Conservation (phyloP, 306 rosid genomes). For the Sindora glabra region DNA sequence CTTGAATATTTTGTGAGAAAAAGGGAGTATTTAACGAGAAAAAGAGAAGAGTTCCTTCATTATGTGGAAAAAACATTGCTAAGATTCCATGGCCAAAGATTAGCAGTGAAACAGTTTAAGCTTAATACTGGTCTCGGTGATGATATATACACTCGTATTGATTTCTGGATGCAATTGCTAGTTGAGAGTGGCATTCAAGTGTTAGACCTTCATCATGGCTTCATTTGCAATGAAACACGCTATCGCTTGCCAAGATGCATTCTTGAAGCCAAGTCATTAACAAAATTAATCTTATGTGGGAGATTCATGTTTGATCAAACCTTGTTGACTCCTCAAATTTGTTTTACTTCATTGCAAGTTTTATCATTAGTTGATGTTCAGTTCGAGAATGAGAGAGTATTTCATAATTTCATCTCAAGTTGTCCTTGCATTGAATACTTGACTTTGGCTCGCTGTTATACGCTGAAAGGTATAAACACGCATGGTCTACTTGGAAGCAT, state of each 20-base stretch:
- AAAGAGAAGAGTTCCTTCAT: not conserved
- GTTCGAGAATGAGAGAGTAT: not conserved
- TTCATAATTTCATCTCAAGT: slow-evolving; percentile 15
- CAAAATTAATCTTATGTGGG: slow-evolving; percentile 4
- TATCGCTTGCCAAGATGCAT: slow-evolving; percentile 9
- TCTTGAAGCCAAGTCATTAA: slow-evolving; percentile 13
- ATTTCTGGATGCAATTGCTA: slow-evolving; percentile 23
- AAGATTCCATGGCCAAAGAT: not conserved
- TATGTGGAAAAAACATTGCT: slow-evolving; percentile 12
- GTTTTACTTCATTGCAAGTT: slow-evolving; percentile 3
- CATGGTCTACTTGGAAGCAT: slow-evolving; percentile 5
- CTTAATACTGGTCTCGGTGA: not conserved
- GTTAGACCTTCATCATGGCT: slow-evolving; percentile 1
- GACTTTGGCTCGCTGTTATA: not conserved
- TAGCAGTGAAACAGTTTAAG: slow-evolving; percentile 9
- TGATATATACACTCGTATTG: not conserved
- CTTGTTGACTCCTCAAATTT: slow-evolving; percentile 3
- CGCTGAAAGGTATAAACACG: not conserved
- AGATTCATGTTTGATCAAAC: not conserved
- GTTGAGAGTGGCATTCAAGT: slow-evolving; percentile 10
- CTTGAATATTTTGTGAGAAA: not conserved
- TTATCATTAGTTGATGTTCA: not conserved
- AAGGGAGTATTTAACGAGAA: not conserved
- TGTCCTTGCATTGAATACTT: slow-evolving; percentile 14
- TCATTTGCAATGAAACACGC: not conserved